phyloP scores from a whole-genome alignment of 2,329 filamentous ascomycete genomes.

The Aspergillus oerlinghausenensis region DNA sequence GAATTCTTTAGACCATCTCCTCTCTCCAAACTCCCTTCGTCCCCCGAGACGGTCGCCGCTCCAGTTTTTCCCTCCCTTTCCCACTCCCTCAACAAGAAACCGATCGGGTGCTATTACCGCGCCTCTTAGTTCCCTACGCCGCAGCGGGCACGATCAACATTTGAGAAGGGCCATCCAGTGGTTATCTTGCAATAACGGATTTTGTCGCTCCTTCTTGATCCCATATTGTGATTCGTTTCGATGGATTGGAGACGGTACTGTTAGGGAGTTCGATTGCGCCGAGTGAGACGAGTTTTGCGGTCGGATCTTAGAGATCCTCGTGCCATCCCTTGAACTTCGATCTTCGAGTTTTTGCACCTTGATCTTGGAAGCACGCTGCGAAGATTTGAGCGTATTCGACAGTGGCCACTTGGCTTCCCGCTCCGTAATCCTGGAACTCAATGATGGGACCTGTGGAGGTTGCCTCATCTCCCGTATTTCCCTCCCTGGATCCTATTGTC shows the following conservation, averaged over 20 bases:
- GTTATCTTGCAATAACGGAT: background rate
- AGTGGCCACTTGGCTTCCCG: constrained; percentile 6
- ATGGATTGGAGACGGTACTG: constrained; percentile 6
- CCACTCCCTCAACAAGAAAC: constrained; percentile 3
- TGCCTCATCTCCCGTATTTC: constrained; percentile 34
- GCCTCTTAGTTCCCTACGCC: constrained; percentile 1
- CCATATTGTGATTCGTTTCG: constrained; percentile 1
- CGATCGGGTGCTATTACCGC: constrained; percentile 1
- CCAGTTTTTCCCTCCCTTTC: constrained; percentile 13
- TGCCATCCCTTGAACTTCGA: background rate
- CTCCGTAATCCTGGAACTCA: constrained; percentile 7
- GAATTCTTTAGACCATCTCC: background rate
- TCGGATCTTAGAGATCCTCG: background rate
- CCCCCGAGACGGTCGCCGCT: constrained; percentile 3
- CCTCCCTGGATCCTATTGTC: constrained; percentile 38
- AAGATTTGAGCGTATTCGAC: constrained; percentile 5
- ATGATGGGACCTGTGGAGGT: constrained; percentile 35
- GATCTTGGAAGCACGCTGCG: constrained; percentile 2
- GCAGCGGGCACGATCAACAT: background rate
- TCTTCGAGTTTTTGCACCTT: background rate
- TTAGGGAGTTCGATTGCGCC: constrained; percentile 7
- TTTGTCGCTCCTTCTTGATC: background rate
- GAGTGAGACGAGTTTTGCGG: constrained; percentile 4
- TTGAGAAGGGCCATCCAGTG: background rate
- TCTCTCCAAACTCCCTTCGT: background rate